Conservation (phyloP, 139 green algal genomes). For the Astrephomene gubernaculifera region DNA sequence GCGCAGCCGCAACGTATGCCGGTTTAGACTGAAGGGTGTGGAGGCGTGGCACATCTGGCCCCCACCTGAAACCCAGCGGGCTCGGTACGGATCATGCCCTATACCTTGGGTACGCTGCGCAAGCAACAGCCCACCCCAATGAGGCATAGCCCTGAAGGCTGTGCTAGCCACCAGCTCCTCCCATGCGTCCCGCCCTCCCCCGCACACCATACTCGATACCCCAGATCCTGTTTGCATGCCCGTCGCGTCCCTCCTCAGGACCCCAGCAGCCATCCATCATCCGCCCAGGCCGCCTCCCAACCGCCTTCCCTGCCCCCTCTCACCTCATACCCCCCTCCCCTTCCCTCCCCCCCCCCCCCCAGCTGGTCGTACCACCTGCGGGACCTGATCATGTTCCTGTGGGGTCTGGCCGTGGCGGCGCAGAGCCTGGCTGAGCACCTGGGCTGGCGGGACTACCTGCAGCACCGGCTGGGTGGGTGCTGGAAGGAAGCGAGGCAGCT, state of each 20-base stretch:
- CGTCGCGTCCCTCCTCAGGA: not conserved
- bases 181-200: not conserved
- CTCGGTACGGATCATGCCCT: too few species aligned
- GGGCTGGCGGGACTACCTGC: constrained; percentile 27
- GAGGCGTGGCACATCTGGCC: not conserved
- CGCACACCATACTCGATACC: not conserved
- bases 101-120: too few species aligned
- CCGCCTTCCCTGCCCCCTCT: not conserved
- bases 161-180: too few species aligned
- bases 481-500: not conserved
- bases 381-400: constrained; percentile 22
- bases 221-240: not conserved
- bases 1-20: not conserved
- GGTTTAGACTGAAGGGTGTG: not conserved
- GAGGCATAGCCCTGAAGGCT: too few species aligned
- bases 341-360: too few species aligned
- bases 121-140: too few species aligned
- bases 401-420: constrained; percentile 4
- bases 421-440: constrained; percentile 23
- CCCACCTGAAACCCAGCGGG: too few species aligned
- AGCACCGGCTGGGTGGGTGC: not conserved
- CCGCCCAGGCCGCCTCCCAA: not conserved
- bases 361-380: constrained; percentile 38
- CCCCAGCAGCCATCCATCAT: not conserved
- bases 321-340: too few species aligned